Conservation (phyloP, 176 grass and related monocot genomes). For the Cenchrus purpureus region DNA sequence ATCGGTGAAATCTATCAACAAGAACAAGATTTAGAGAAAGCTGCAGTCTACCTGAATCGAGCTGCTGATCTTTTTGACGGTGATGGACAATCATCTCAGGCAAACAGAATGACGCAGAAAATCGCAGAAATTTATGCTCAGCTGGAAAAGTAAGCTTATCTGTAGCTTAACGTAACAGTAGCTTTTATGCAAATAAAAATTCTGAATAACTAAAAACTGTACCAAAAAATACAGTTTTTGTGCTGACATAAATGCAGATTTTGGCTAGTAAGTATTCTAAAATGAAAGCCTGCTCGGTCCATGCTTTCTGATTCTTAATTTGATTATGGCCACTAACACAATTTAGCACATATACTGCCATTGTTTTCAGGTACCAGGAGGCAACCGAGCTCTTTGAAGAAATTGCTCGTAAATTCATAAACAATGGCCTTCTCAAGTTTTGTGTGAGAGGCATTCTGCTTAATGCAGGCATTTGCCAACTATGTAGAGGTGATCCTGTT, state of each 20-base stretch:
- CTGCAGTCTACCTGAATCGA: conserved; percentile 66
- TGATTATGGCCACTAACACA: neutral
- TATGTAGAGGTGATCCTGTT: conserved; percentile 84
- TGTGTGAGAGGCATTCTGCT: conserved; percentile 87
- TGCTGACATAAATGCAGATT: neutral
- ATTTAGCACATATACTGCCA: conserved; percentile 12
- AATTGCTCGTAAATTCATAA: conserved; percentile 76
- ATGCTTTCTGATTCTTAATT: neutral
- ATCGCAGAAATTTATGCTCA: conserved; percentile 88
- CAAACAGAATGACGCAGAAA: conserved; percentile 80
- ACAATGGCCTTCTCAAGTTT: conserved; percentile 87
- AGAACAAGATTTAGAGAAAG: conserved; percentile 83
- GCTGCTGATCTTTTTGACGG: conserved; percentile 89
- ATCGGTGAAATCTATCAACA: conserved; percentile 93
- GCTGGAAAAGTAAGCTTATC: conserved; percentile 75
- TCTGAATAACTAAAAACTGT: neutral
- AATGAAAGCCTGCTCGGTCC: neutral
- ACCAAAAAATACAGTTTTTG: neutral
- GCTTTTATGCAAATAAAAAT: neutral
- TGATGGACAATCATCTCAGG: conserved; percentile 76
- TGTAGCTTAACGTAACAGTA: conserved; percentile 2
- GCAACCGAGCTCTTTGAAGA: conserved; percentile 84
- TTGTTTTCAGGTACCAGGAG: conserved; percentile 69
- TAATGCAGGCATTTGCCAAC: conserved; percentile 93
- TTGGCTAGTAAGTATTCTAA: neutral